Evolutionary conservation across 2,329 filamentous ascomycete genomes (phyloP), one percentile per base, ranked within the genome.

Genomic region (Aspergillus chevalieri): DNA sequence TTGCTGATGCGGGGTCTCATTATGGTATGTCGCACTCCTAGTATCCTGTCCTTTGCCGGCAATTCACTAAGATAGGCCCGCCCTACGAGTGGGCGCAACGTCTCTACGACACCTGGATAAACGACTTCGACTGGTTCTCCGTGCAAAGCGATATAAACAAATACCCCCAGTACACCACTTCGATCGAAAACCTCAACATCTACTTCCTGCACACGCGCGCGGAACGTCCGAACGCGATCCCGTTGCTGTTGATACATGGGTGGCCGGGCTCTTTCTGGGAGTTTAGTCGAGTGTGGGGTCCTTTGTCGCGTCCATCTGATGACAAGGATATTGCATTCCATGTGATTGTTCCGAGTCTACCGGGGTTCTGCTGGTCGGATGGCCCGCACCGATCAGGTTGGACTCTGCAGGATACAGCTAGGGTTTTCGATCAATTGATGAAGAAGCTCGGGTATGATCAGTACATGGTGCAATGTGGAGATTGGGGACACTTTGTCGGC

Each of bases 211-310:
- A 54, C 21, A 36, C 41, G 4, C 33, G 34, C 3, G 24, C 52
- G 0, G 14, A 44, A 6, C 10, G 10, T 2, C 17, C 22, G 14
- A 6, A 49, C 3, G 36, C 47, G 3, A 50, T 52, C 42, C 49
- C 52, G 15, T 14, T 53, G 2, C 44, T 54, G 4, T 19, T 52
- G 4, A n/a, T 49, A 19, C 47, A 49, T 26, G 49, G 52, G 8
- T 54, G 49, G 49, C 52, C 52, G 5, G 52, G 47, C 1, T 52
- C 47, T 1, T 54, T 54, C 42, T 52, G 34, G 24, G 45, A 48
- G 19, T 54, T 52, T 26, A 47, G 44, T n/a, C 41, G 33, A n/a
- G 22, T 51, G 9, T 46, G 43, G 38, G 49, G 28, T n/a, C 44
- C 19, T 2, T 47, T 51, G 2, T 46, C 41, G 3, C 10, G 36